Evolutionary conservation across 1,284 basidiomycete species (phyloP), one percentile per base, ranked within the genome.

Genomic region (Malassezia globosa): DNA sequence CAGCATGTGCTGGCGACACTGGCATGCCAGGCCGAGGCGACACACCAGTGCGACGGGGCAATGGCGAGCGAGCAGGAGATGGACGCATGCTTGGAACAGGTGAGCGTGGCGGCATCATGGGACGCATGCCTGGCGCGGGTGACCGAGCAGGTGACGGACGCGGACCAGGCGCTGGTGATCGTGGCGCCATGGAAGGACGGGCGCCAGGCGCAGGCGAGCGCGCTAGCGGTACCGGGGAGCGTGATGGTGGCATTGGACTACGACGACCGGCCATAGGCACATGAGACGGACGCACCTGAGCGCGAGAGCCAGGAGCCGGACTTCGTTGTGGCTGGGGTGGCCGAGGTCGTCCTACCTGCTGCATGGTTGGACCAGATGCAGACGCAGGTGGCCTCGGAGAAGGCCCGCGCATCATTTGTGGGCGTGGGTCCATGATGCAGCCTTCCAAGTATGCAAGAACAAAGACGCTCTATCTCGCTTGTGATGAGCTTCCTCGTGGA

Each of bases 361-460:
- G 27, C 31, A 22, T 42, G 11, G 29, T 22, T 33, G 29, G 21
- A 33, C 29, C 31, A 10, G 27, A 19, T 27, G 34, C 42, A 7
- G 35, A 23, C 16, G 42, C 31, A 13, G 48, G 48, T 5, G 48
- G 48, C 10, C 48, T 36, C n/a, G 48, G 48, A 25, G 48, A 51
- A 26, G 42, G 36, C 29, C 48, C 48, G 16, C 48, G 42, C 48
- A 51, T 45, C 29, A 33, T 34, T 25, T 36, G 48, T 10, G 48
- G 37, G 19, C 48, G 48, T 25, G 42, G 24, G 18, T 51, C 48
- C 48, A 51, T 51, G 31, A n/a, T n/a, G n/a, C n/a, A n/a, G n/a
- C n/a, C n/a, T n/a, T n/a, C n/a, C n/a, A n/a, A n/a, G n/a, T n/a
- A n/a, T n/a, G n/a, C n/a, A n/a, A n/a, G n/a, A n/a, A n/a, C n/a